Conservation (phyloP, 2,329 filamentous ascomycete species). For the Sporothrix protearum region DNA sequence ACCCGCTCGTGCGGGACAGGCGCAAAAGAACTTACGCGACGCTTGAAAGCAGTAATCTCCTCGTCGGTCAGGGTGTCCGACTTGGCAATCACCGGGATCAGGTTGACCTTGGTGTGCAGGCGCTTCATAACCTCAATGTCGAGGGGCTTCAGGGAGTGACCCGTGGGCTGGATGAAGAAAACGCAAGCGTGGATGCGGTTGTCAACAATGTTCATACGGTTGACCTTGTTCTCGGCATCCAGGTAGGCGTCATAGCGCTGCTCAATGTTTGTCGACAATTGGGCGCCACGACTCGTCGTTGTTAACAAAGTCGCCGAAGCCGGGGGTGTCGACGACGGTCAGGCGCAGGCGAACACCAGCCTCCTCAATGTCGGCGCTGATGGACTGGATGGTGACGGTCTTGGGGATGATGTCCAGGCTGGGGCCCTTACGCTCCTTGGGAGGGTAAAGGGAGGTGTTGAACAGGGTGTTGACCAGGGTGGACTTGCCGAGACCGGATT, state of each 20-base stretch:
- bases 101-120: slow-evolving; percentile 99
- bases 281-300: slow-evolving; percentile 99
- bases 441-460: slow-evolving; percentile 98
- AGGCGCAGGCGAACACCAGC: slow-evolving; percentile 93
- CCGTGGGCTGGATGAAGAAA: slow-evolving; percentile 99
- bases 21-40: slow-evolving; percentile 66
- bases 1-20: no score
- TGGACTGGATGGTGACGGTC: slow-evolving; percentile 91
- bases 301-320: slow-evolving; percentile 99
- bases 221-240: slow-evolving; percentile 99
- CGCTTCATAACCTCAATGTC: slow-evolving; percentile 99
- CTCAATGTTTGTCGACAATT: slow-evolving; percentile 99
- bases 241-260: slow-evolving; percentile 97
- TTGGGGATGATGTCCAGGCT: slow-evolving; percentile 98
- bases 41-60: slow-evolving; percentile 91
- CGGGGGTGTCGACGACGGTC: slow-evolving; percentile 95
- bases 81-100: slow-evolving; percentile 99
- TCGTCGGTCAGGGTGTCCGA: slow-evolving; percentile 96
- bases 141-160: slow-evolving; percentile 95
- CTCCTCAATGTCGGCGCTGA: slow-evolving; percentile 96
- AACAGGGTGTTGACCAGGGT: slow-evolving; percentile 98
- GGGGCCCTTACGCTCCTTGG: slow-evolving; percentile 96
- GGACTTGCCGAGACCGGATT: slow-evolving; percentile 98
- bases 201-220: slow-evolving; percentile 99
- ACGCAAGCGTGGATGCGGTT: slow-evolving; percentile 98